Evolutionary conservation across 1,284 basidiomycete genomes (phyloP), one percentile per base, ranked within the genome.

Genomic region (Malassezia sympodialis): DNA sequence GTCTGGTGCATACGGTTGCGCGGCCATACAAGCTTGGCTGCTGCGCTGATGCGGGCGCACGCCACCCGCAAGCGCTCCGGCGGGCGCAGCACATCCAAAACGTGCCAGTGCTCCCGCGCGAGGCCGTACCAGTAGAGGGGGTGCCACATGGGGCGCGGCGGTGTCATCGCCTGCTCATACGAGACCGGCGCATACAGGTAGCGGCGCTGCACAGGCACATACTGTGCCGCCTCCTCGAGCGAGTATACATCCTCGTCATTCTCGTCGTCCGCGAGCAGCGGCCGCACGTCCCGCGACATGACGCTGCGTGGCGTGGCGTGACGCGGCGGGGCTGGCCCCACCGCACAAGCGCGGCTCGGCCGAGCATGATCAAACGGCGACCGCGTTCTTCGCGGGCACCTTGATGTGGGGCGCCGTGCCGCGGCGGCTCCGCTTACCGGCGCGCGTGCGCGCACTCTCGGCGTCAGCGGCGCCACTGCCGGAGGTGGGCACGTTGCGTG

Each of bases 1-100:
- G 55, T 45, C 26, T 57, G 55, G 41, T 57, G 55, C 49, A 52
- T 43, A 27, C 55, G 55, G 40, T 52, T 51, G n/a, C 39, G 44
- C 17, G 55, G 55, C 55, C 55, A 57, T 5, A 45, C 15, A 0
- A 34, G 28, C 4, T 8, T 5, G 21, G 42, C 24, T 2, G 26
- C 10, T 10, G 3, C 8, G 3, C 14, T 14, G 14, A 27, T 23
- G 14, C 49, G 42, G 2, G 6, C 2, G 0, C 28, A 32, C 4
- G 30, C 49, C 3, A 17, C 8, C 19, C 26, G 8, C 8, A 51
- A 24, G 19, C 23, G 27, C 7, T 40, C 37, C 4, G 54, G 40
- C 14, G 49, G 54, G 4, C 50, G 49, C 11, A 57, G 24, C 32
- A 30, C 26, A 19, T 57, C 55, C 15, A 57, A 8, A 14, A 57